Evolutionary conservation across 2,329 filamentous ascomycete genomes (phyloP).

Genomic region (Penicillium polonicum): DNA sequence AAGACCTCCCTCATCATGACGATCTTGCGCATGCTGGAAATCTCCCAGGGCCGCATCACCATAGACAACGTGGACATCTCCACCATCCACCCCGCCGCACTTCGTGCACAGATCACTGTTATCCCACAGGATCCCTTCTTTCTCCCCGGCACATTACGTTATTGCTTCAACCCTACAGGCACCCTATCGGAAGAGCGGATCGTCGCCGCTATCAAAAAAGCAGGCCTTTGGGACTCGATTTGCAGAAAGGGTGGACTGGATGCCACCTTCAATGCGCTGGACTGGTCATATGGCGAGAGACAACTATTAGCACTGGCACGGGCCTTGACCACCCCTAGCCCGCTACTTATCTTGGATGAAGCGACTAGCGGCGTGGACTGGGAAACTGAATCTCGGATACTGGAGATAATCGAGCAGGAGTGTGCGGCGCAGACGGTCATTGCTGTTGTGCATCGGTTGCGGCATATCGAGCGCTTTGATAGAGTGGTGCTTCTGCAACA

Average conservation of each 20-base stretch:
- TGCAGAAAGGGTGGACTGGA: constrained; percentile 41
- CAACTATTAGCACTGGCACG: constrained; percentile 53
- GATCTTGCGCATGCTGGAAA: constrained; percentile 28
- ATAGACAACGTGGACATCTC: constrained; percentile 23
- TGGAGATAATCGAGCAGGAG: neutral
- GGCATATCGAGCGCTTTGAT: constrained; percentile 15
- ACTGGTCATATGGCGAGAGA: constrained; percentile 50
- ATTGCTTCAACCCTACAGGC: constrained; percentile 39
- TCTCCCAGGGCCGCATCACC: constrained; percentile 22
- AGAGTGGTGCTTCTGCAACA: constrained; percentile 13
- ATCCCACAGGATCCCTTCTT: constrained; percentile 29
- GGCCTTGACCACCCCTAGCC: constrained; percentile 37
- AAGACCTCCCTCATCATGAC: constrained; percentile 9
- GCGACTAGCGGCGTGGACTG: constrained; percentile 39
- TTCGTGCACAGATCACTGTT: constrained; percentile 20
- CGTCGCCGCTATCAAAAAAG: constrained; percentile 46
- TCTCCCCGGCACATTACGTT: constrained; percentile 39
- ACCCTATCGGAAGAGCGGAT: constrained; percentile 40
- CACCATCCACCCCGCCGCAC: constrained; percentile 10
- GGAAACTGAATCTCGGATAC: neutral
- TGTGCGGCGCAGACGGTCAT: neutral
- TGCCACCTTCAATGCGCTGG: constrained; percentile 32
- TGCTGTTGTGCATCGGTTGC: constrained; percentile 1
- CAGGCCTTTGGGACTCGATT: constrained; percentile 47
- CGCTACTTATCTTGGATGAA: constrained; percentile 32